These are phyloP conservation scores for Parvularia atlantis DNA, from an alignment of 78 protist species.

Conservation along the genomic window DNA sequence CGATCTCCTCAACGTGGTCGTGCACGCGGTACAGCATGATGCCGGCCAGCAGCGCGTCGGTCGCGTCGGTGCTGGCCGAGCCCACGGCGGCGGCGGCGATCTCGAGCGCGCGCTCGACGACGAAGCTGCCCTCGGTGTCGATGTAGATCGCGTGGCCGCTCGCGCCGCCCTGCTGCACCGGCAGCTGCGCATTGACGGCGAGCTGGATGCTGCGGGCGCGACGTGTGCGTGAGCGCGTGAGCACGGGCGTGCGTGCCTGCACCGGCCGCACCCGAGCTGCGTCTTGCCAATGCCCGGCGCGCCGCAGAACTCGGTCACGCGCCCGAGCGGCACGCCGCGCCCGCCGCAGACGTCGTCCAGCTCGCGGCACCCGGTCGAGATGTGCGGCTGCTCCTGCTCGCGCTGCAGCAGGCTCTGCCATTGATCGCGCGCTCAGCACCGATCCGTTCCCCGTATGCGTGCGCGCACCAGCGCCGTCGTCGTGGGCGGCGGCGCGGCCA, in stretches of 20 bases:
- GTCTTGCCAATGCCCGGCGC: conserved; percentile 74
- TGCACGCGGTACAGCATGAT: conserved; percentile 47
- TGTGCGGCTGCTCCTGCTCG: conserved; percentile 11
- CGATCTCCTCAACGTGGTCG: conserved; percentile 46
- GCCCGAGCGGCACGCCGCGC: conserved; percentile 36
- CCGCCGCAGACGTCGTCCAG: too few species aligned
- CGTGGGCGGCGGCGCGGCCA: too few species aligned
- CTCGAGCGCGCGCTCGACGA: conserved; percentile 27
- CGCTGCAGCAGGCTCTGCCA: conserved; percentile 8
- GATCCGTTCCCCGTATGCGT: too few species aligned
- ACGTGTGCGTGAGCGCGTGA: background rate
- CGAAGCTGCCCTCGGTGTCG: conserved; percentile 68
- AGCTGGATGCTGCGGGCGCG: conserved; percentile 61
- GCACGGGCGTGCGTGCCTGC: background rate
- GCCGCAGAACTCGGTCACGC: conserved; percentile 65
- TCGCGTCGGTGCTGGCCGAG: background rate
- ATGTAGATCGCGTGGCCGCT: conserved; percentile 56
- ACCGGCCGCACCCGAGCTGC: conserved; percentile 26
- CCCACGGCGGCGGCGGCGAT: conserved; percentile 29
- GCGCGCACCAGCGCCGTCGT: too few species aligned
- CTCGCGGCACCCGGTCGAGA: conserved; percentile 37
- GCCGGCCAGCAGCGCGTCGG: background rate
- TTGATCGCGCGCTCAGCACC: too few species aligned
- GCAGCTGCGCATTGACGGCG: conserved; percentile 39
- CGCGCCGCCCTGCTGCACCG: conserved; percentile 36